Base-by-base conservation (phyloP, 1,139 yeast genomes). In the Yamadazyma trypodendri region DNA sequence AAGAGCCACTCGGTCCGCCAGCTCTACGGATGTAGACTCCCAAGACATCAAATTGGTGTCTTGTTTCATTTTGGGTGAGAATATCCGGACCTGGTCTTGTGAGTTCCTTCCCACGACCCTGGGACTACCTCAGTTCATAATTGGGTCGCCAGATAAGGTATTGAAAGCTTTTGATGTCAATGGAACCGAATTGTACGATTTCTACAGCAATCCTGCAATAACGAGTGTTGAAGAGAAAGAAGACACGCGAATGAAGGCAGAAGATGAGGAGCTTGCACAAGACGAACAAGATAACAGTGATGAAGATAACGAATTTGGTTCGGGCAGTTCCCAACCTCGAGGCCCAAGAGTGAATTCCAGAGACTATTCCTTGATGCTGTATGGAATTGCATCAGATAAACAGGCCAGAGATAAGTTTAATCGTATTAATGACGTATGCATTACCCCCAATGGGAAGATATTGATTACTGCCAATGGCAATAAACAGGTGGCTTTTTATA, bases 81-180 rank as follows among this genome's bases (percentile, higher is more conserved):
- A 63, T 37, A 60, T 70, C 33, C 58, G 71, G 43, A 63, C 72
- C 2, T 79, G 89, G 75, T 72, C 92, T 13, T 80, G 89, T 48
- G 89, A 81, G 43, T 89, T 94, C 79, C 61, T 84, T 30, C 88
- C 87, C 1, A 4, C 23, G 7, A 32, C 13, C 24, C 33, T 40
- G 13, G 33, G 40, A 10, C 74, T 75, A 6, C 76, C 80, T 16
- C 75, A 72, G 41, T 82, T 86, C 44, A 69, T 87, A 9, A 68
- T 84, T 15, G 94, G 95, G 0, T 80, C 92, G 1, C 88, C 90
- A 0, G 96, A 87, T 55, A 80, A 81, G 46, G 81, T 77, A 34
- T 73, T 88, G 41, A 75, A 77, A 24, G 72, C 84, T 11, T 85
- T 76, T 64, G 77, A 81, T 48, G 51, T 75, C 17, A 58, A 62